These are phyloP conservation scores for Sclerotinia minor DNA, from an alignment of 2,329 filamentous ascomycete genomes.

Conservation along the genomic window DNA sequence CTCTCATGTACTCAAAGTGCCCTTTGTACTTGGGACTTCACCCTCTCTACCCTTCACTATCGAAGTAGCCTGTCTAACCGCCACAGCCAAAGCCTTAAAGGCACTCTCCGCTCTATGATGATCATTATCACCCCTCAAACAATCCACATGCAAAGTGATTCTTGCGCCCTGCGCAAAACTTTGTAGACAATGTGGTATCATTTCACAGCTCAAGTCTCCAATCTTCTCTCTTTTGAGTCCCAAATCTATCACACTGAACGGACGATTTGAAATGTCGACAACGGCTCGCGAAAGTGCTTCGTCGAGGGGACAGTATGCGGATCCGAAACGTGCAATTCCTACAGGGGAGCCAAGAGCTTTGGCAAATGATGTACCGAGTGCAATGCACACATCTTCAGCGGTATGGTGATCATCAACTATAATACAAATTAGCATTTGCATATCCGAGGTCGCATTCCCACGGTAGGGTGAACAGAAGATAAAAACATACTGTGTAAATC, in stretches of 20 bases:
- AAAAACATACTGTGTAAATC: slow-evolving; percentile 78
- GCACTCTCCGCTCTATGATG: slow-evolving; percentile 95
- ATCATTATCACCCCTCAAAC: slow-evolving; percentile 86
- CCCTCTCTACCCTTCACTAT: slow-evolving; percentile 78
- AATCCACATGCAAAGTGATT: slow-evolving; percentile 94
- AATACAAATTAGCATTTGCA: slow-evolving; percentile 23
- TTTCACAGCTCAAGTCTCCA: slow-evolving; percentile 89
- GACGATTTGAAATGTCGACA: slow-evolving; percentile 90
- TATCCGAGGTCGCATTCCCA: background rate
- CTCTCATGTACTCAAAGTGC: slow-evolving; percentile 67
- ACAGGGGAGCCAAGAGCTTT: slow-evolving; percentile 72
- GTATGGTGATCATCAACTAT: slow-evolving; percentile 98
- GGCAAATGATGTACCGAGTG: slow-evolving; percentile 83
- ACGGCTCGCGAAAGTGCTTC: slow-evolving; percentile 93
- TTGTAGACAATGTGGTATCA: slow-evolving; percentile 94
- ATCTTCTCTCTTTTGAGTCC: slow-evolving; percentile 90
- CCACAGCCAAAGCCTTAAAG: slow-evolving; percentile 93
- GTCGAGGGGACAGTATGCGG: slow-evolving; percentile 89
- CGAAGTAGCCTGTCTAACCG: slow-evolving; percentile 73
- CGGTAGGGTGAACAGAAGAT: background rate
- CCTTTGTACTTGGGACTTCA: slow-evolving; percentile 95
- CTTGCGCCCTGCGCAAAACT: slow-evolving; percentile 90
- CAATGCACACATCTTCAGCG: slow-evolving; percentile 91
- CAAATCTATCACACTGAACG: slow-evolving; percentile 79
- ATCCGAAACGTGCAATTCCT: slow-evolving; percentile 87